Percentiles rank a stretch among this genome's conserved stretches.
These are phyloP conservation scores for Linnemannia schmuckeri DNA, from an alignment of 192 early-diverging fungal genomes.

Conservation along the genomic window DNA sequence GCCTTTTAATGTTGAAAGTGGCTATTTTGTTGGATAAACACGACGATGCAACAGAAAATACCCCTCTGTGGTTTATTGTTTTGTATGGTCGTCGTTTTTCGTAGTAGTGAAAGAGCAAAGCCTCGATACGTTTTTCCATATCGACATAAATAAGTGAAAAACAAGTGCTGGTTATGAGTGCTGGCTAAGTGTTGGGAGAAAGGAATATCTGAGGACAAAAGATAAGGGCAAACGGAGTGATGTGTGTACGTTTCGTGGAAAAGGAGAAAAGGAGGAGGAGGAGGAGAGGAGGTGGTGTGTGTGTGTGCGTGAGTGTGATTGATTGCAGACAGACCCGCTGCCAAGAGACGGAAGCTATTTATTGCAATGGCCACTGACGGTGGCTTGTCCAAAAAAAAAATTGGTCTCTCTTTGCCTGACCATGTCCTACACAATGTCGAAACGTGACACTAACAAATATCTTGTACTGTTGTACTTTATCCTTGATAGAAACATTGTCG, in stretches of 20 bases:
- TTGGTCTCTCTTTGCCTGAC: too few relatives aligned
- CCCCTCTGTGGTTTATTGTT: background rate
- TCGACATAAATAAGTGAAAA: background rate
- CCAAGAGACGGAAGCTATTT: background rate
- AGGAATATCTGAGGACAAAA: background rate
- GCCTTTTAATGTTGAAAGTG: too few relatives aligned
- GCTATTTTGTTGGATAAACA: background rate
- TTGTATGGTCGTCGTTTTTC: background rate
- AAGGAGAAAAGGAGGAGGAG: background rate
- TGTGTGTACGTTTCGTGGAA: background rate
- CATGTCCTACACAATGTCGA: background rate
- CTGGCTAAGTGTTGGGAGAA: background rate
- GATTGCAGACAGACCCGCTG: background rate
- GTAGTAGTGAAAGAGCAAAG: background rate
- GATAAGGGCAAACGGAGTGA: background rate
- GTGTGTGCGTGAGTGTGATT: background rate
- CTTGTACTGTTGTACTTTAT: background rate
- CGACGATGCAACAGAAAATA: background rate
- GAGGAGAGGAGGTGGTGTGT: background rate
- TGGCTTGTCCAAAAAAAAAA: background rate
- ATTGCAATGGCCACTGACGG: background rate
- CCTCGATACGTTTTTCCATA: background rate
- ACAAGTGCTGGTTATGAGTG: background rate
- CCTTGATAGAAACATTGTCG: conserved; percentile 92
- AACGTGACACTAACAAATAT: conserved; percentile 9